These are phyloP conservation scores for Salix purpurea DNA, from an alignment of 345 rosid genomes.

Conservation along the genomic window DNA sequence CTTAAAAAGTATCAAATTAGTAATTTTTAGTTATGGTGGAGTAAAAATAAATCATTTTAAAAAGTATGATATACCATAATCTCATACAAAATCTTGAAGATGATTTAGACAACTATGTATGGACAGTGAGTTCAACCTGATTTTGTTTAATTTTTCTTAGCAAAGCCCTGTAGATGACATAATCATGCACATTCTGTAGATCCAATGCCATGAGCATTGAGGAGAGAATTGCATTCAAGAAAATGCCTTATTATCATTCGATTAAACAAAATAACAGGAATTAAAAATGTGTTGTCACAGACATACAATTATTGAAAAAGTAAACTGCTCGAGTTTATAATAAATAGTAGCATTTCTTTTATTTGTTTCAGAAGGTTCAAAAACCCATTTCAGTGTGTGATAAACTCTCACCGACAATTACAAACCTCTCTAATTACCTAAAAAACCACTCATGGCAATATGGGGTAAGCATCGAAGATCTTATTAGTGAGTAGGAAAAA, in stretches of 20 bases:
- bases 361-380: background rate
- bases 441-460: background rate
- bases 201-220: background rate
- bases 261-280: background rate
- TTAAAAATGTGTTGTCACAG: background rate
- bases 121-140: background rate
- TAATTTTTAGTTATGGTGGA: too few species aligned
- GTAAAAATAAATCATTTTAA: too few species aligned
- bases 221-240: background rate
- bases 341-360: background rate
- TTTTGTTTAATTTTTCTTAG: background rate
- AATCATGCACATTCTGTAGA: background rate
- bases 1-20: too few species aligned
- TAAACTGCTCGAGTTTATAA: background rate
- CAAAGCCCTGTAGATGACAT: background rate
- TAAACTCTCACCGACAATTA: background rate
- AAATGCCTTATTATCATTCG: background rate
- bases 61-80: too few species aligned
- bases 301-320: background rate
- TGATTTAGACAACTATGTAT: background rate
- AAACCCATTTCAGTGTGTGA: background rate
- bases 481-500: constrained; percentile 12
- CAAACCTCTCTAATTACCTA: background rate
- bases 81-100: background rate
- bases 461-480: background rate